A percentile compares a stretch with the other conserved stretches of the same genome.
These are phyloP conservation scores for Rhizopogon vesiculosus DNA, from an alignment of 768 basidiomycete genomes.

Conservation along the genomic window DNA sequence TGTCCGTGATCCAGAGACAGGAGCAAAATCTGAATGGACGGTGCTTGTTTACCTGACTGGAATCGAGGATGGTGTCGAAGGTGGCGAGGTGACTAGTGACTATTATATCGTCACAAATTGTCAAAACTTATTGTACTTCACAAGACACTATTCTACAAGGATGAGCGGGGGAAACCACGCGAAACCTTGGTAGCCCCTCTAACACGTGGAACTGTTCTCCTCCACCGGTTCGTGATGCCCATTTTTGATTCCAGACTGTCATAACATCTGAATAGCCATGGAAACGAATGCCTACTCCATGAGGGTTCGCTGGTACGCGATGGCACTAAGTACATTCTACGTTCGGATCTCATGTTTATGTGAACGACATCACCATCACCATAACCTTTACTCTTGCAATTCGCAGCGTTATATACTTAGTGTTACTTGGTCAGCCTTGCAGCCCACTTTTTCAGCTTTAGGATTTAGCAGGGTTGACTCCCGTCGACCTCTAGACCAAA, in stretches of 20 bases:
- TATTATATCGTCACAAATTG: not conserved
- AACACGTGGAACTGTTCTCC: conserved; percentile 57
- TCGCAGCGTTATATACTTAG: not conserved
- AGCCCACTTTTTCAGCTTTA: not conserved
- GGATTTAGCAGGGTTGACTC: not conserved
- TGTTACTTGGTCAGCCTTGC: not conserved
- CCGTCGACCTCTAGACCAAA: too few species aligned
- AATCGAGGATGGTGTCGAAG: conserved; percentile 65
- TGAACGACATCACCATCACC: not conserved
- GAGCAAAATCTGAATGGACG: conserved; percentile 73
- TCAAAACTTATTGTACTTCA: not conserved
- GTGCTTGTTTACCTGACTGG: conserved; percentile 71
- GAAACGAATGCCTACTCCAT: conserved; percentile 66
- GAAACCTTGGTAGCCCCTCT: conserved; percentile 49
- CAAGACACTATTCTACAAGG: conserved; percentile 69
- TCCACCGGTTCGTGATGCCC: conserved; percentile 49
- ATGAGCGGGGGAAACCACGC: conserved; percentile 42
- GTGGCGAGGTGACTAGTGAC: conserved; percentile 49
- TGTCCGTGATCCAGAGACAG: conserved; percentile 52
- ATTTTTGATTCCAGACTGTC: not conserved
- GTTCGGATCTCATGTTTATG: conserved; percentile 70
- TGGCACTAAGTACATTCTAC: conserved; percentile 66
- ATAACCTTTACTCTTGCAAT: not conserved
- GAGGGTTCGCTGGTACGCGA: conserved; percentile 60
- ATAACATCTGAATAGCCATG: conserved; percentile 45